Evolutionary conservation across 169 alveolate genomes (phyloP), one percentile per base, ranked within the genome.

Genomic region (Ichthyophthirius multifiliis): DNA sequence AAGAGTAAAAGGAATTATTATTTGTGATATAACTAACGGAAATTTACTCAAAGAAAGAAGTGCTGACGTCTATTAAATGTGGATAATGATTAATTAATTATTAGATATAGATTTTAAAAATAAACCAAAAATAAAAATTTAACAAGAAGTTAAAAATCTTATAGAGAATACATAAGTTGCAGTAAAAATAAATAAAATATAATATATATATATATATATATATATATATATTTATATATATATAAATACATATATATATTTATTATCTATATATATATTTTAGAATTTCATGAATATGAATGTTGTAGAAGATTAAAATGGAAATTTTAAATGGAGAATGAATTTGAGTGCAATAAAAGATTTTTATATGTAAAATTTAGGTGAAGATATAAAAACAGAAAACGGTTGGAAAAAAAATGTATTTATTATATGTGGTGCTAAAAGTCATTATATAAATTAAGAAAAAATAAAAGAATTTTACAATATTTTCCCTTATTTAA

Each of bases 21-120:
- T 76, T 23, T 82, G 86, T 39, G 94, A 90, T 81, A 74, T 90
- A 2, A 71, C 89, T 23, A 90, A 92, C 15, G 75, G 74, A 0
- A 83, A 87, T 67, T 39, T 20, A 65, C 65, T 39, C 37, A 45
- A 39, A 16, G 30, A 13, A 18, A 46, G 47, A 13, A 46, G 46
- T 27, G 71, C 71, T 55, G 44, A 63, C 13, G 16, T 75, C 10
- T 35, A 62, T 46, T 67, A 83, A 15, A 23, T 16, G 41, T 44
- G 32, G 43, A 43, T 18, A 43, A 71, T 48, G 48, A 43, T 46
- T 30, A 65, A n/a, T 35, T 44, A 10, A 7, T 37, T 15, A 6
- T 18, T 23, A 30, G 75, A 81, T 20, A 46, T 81, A 6, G 83
- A 81, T 47, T 65, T 80, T 15, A 39, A 81, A n/a, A 15, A 20